phyloP scores from a whole-genome alignment of 495 filamentous ascomycete species.

The Cercophora sp. region DNA sequence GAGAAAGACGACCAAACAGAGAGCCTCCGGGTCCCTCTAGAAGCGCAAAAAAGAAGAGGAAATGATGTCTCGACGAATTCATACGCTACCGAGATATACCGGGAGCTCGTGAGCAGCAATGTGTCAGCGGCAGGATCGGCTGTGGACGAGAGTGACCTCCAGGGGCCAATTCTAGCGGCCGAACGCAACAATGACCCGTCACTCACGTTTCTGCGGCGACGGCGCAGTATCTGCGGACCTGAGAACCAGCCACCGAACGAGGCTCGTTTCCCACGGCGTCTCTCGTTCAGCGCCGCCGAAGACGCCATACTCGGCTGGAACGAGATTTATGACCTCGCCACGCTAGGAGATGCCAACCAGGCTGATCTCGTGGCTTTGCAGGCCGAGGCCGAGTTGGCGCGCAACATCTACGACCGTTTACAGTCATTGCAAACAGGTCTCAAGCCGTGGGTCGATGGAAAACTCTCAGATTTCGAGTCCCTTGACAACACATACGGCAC shows the following conservation, averaged over 20 bases:
- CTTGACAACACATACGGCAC: constrained; percentile 58
- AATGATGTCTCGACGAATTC: constrained; percentile 11
- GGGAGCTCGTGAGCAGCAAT: constrained; percentile 20
- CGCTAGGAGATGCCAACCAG: constrained; percentile 41
- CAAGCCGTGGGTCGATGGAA: constrained; percentile 62
- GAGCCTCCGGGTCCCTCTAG: not conserved
- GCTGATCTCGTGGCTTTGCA: constrained; percentile 3
- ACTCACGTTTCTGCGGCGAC: constrained; percentile 35
- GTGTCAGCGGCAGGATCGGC: constrained; percentile 40
- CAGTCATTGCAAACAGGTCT: constrained; percentile 46
- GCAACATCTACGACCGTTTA: constrained; percentile 52
- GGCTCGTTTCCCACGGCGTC: constrained; percentile 67
- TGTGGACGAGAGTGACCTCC: constrained; percentile 42
- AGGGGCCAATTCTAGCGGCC: constrained; percentile 35
- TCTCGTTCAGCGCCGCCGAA: constrained; percentile 88
- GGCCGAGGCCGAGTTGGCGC: constrained; percentile 52
- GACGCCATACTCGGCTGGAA: constrained; percentile 76
- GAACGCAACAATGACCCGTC: constrained; percentile 24
- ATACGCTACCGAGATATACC: constrained; percentile 19
- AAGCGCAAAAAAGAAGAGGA: not conserved
- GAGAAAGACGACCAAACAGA: constrained; percentile 6
- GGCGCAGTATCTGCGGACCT: constrained; percentile 46
- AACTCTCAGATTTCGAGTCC: constrained; percentile 57
- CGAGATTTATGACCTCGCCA: constrained; percentile 39
- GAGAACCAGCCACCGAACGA: constrained; percentile 39